Evolutionary conservation across 768 basidiomycete species (phyloP), one percentile per base, ranked within the genome.

Genomic region (Leccinum fibrillosum): DNA sequence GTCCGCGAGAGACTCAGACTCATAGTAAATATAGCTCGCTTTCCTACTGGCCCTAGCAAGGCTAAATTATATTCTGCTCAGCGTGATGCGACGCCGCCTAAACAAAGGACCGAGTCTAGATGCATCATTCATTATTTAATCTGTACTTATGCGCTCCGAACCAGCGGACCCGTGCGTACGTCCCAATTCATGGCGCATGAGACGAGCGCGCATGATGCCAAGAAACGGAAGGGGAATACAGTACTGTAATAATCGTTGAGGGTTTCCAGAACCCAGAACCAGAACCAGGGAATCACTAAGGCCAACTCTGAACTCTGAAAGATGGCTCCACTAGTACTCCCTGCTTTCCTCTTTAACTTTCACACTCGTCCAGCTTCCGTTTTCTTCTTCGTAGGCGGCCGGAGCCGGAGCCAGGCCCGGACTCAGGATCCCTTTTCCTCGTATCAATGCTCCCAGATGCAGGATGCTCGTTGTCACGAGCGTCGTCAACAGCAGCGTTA

Each of bases 361-460:
- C 56, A 17, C 53, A 55, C 2, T 56, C 62, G 4, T 52, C 56
- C 53, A 72, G 11, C 49, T 59, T 72, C 26, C 70, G 69, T 54
- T 66, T 70, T 55, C 56, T 72, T 34, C n/a, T n/a, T 13, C 13
- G 42, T 12, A 21, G 54, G 59, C 59, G 59, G 1, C 42, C 10
- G 11, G 42, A 44, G 42, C 42, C 19, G 19, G 42, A 44, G 19
- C 19, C 19, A 12, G 42, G 19, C 5, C 19, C 10, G 10, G 42
- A 4, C n/a, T 44, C n/a, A 49, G 52, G 53, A 49, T 59, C n/a
- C n/a, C 17, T 28, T 28, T 47, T 23, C 47, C 21, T 25, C 12
- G 23, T 34, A 17, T 12, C 32, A 15, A 15, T 42, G 47, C 23
- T 28, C 17, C 6, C 51, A 28, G 48, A 39, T 4, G 35, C 19